Evolutionary conservation across 768 basidiomycete species (phyloP).

Genomic region (Rhodotorula kratochvilovae): DNA sequence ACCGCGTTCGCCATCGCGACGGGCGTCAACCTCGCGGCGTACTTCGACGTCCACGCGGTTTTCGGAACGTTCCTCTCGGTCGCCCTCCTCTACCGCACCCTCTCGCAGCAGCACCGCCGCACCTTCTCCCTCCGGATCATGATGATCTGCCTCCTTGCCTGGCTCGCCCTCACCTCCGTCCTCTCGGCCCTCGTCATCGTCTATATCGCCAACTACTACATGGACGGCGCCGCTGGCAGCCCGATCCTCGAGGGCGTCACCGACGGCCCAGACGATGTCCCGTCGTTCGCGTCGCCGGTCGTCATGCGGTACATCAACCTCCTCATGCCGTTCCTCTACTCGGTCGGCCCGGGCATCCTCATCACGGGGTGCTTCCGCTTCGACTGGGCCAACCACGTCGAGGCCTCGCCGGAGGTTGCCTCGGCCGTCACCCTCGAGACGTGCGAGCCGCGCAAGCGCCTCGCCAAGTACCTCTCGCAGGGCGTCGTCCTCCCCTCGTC

Average conservation of each 20-base stretch:
- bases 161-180: conserved; percentile 7
- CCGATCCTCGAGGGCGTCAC: conserved; percentile 1
- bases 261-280: not conserved
- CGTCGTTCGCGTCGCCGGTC: not conserved
- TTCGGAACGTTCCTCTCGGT: conserved; percentile 1
- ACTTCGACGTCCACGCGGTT: conserved; percentile 1
- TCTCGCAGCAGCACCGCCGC: not conserved
- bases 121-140: conserved; percentile 17
- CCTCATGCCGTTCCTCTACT: not conserved
- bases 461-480: not conserved
- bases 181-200: not conserved
- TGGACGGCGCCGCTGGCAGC: not conserved
- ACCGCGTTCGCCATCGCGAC: not conserved
- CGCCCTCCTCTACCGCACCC: conserved; percentile 7
- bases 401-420: not conserved
- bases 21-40: conserved; percentile 17
- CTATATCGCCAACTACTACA: not conserved
- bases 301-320: conserved; percentile 18
- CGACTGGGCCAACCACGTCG: conserved; percentile 27
- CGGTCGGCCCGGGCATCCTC: conserved; percentile 1
- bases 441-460: conserved; percentile 4
- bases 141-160: conserved; percentile 5
- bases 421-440: conserved; percentile 12
- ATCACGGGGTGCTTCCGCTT: conserved; percentile 31
- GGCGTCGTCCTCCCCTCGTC: conserved; percentile 22